Evolutionary conservation across 257 asterid genomes (phyloP).

Genomic region (Jasminum sambac): DNA sequence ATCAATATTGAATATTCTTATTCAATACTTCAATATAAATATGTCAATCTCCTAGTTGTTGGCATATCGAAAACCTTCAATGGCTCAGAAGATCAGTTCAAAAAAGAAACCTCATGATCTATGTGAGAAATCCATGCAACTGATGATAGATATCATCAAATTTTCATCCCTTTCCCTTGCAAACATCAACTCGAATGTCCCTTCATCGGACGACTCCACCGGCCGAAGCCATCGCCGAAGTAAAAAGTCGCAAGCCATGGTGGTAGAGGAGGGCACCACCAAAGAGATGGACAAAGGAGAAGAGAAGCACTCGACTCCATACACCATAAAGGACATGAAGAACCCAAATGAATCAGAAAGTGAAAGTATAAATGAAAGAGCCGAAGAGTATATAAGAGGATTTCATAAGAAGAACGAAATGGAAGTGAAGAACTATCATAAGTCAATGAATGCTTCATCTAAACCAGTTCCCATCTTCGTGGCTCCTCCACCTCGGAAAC

Average conservation of each 20-base stretch:
- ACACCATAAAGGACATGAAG: constrained; percentile 28
- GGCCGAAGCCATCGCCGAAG: neutral
- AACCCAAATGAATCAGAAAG: constrained; percentile 22
- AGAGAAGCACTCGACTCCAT: constrained; percentile 31
- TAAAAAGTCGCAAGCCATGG: constrained; percentile 26
- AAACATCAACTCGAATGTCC: constrained; percentile 19
- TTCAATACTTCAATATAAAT: too few species aligned
- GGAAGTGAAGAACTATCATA: constrained; percentile 12
- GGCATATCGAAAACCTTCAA: neutral
- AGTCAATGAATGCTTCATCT: constrained; percentile 13
- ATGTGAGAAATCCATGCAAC: constrained; percentile 41
- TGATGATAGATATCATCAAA: constrained; percentile 33
- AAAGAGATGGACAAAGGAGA: constrained; percentile 22
- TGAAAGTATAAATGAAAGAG: constrained; percentile 10
- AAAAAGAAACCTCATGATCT: constrained; percentile 17
- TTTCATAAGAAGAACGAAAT: constrained; percentile 18
- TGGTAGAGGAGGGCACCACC: neutral
- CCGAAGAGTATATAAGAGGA: constrained; percentile 23
- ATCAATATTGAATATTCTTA: too few species aligned
- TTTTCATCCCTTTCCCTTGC: constrained; percentile 39
- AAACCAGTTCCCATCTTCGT: constrained; percentile 1
- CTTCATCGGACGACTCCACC: neutral
- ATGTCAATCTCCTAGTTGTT: too few species aligned
- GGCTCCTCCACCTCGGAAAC: constrained; percentile 22
- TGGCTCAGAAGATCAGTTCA: constrained; percentile 20